Evolutionary conservation across 495 filamentous ascomycete genomes (phyloP), one percentile per base, ranked within the genome.

Genomic region (Hypoxylon rickii): DNA sequence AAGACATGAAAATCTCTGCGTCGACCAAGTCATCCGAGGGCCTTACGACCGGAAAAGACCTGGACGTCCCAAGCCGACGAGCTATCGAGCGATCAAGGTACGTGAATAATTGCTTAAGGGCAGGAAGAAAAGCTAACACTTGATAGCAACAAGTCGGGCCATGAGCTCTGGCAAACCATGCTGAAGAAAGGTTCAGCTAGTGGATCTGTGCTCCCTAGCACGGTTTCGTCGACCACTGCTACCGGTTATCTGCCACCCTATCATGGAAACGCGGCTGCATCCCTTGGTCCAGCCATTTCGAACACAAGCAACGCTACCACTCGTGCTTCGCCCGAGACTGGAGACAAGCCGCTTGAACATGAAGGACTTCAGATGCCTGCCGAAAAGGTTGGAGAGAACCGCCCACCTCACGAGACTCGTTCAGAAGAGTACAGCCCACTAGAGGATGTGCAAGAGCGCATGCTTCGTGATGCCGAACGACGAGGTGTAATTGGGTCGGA

Each of bases 191-290:
- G 69, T 3, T 64, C 72, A 10, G 61, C 75, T 7, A 76, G 75
- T 32, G 56, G 55, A 13, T 48, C 58, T 10, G 68, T 49, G 10
- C 64, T 73, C 32, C 70, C 70, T 45, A 70, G 77, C 34, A 65
- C 73, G 3, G 44, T 80, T 13, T 73, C 76, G 0, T 73, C 75
- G 31, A 75, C 76, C 5, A 80, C 74, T 5, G 77, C 72, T 16
- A 74, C 74, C 12, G 77, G 75, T 31, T 67, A 71, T 29, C 41
- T 80, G 34, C 77, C 75, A n/a, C 73, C 72, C n/a, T 77, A 73
- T 40, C 47, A 69, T 12, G 75, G 73, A 2, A 58, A 74, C 51
- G 74, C 71, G 0, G 68, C 74, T 6, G 72, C 75, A 7, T 77
- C 76, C 15, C 59, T 79, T 16, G 70, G 63, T 3, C 76, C 76